Conservation (phyloP, 1,284 basidiomycete genomes). For the Ceratobasidium sp. region DNA sequence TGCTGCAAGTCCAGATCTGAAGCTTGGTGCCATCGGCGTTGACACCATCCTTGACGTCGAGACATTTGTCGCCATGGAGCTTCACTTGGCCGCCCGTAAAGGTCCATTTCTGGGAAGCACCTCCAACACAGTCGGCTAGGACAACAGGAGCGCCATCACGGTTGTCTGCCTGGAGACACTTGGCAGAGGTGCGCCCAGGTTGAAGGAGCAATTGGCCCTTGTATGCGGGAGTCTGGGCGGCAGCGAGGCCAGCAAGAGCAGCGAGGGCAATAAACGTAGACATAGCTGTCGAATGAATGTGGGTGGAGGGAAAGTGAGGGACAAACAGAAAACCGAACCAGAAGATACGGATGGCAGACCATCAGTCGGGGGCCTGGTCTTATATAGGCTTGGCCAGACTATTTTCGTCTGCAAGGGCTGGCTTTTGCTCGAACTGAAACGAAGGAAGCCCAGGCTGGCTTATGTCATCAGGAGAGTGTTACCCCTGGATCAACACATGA, state of each 20-base stretch:
- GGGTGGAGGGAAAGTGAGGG: not conserved
- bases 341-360: not conserved
- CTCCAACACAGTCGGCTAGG: constrained; percentile 11
- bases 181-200: constrained; percentile 7
- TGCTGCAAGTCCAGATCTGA: constrained; percentile 56
- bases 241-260: constrained; percentile 10
- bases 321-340: not conserved
- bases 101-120: constrained; percentile 20
- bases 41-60: constrained; percentile 23
- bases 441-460: too few species aligned
- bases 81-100: constrained; percentile 10
- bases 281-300: constrained; percentile 45
- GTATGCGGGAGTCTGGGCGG: constrained; percentile 18
- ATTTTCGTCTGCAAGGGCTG: too few species aligned
- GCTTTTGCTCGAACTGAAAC: too few species aligned
- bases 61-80: constrained; percentile 29
- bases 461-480: too few species aligned
- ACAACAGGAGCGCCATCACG: constrained; percentile 21
- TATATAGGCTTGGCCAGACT: too few species aligned
- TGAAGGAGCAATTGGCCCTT: constrained; percentile 10
- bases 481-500: too few species aligned
- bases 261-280: not conserved
- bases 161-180: constrained; percentile 31
- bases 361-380: too few species aligned
- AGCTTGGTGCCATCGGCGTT: constrained; percentile 32